phyloP scores from a whole-genome alignment of 2,329 filamentous ascomycete species.

The Penicillium sp. region DNA sequence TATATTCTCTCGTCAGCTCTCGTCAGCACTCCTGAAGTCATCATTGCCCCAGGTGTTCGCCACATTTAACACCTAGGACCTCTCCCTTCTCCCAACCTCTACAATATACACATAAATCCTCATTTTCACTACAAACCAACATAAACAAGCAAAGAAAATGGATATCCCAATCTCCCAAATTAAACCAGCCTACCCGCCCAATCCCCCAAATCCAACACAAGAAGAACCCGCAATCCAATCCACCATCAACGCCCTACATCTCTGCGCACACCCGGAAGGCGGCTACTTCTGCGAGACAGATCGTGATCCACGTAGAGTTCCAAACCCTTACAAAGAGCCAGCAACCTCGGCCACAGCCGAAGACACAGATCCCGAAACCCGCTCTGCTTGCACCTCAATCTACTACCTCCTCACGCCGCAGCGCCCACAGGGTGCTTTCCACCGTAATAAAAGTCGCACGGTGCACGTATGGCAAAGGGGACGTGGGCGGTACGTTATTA shows the following conservation, averaged over 20 bases:
- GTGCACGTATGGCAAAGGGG: slow-evolving; percentile 59
- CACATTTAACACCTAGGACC: background rate
- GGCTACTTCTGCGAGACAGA: slow-evolving; percentile 59
- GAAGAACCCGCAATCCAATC: slow-evolving; percentile 19
- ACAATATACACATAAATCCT: background rate
- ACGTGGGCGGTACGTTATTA: slow-evolving; percentile 55
- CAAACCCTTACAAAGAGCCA: slow-evolving; percentile 42
- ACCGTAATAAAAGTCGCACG: slow-evolving; percentile 54
- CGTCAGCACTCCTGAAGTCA: no score
- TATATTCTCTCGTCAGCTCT: no score
- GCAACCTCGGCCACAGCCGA: slow-evolving; percentile 20
- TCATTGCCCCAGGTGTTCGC: background rate
- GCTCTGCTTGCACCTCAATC: slow-evolving; percentile 54
- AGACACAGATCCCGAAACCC: slow-evolving; percentile 20
- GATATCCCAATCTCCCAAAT: background rate
- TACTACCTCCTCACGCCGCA: slow-evolving; percentile 55
- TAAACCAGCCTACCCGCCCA: background rate
- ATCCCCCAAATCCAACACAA: background rate
- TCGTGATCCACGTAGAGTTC: slow-evolving; percentile 43
- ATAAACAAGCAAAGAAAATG: background rate
- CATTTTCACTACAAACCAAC: background rate
- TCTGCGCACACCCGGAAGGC: slow-evolving; percentile 54
- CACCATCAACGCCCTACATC: slow-evolving; percentile 40
- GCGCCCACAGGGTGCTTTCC: slow-evolving; percentile 52
- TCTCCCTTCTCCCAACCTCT: background rate